Base-by-base conservation (phyloP, 78 protist genomes). In the Dictyostelium discoideum region DNA sequence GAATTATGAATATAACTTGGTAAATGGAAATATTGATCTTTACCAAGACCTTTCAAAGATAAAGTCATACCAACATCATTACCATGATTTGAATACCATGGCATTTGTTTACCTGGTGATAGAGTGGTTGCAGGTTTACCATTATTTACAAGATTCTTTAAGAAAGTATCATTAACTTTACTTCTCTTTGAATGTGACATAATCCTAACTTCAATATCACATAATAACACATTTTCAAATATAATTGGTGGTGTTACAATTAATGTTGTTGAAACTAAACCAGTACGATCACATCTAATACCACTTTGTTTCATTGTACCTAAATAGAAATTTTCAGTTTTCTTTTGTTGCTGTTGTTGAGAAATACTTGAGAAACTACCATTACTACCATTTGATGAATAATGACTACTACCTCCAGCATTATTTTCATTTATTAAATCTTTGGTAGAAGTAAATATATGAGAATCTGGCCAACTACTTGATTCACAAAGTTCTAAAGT, bases 201-300 rank as follows among this genome's bases (percentile, higher is more conserved):
- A 18, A 90, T 26, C 10, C 85, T 42, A 26, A 90, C 26, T 26
- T 90, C 81, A 63, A 90, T 90, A 44, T 90, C 95, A 65, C 87
- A 82, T 3, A 78, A 57, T 32, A 90, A 29, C 0, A 86, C 63
- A 82, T 90, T 90, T n/a, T 90, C 95, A 32, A 90, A 39, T 46
- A 90, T 90, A 16, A 90, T 26, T 37, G 95, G 95, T 73, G 95
- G 95, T 20, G 86, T 78, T 6, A 90, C 40, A 6, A 90, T 37
- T 1, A 90, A 65, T 18, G 95, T 90, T 5, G 83, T 90, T 3
- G 81, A 57, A 29, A 90, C 69, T 3, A 90, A 77, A 20, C 95
- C 95, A 5, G 95, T 90, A 10, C 76, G 20, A 20, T 80, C 89
- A 72, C 95, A 90, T 46, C 95, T 76, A 39, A 72, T 82, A 32